Evolutionary conservation across 2,329 filamentous ascomycete genomes (phyloP), one percentile per base, ranked within the genome.

Genomic region (Colletotrichum tabaci): DNA sequence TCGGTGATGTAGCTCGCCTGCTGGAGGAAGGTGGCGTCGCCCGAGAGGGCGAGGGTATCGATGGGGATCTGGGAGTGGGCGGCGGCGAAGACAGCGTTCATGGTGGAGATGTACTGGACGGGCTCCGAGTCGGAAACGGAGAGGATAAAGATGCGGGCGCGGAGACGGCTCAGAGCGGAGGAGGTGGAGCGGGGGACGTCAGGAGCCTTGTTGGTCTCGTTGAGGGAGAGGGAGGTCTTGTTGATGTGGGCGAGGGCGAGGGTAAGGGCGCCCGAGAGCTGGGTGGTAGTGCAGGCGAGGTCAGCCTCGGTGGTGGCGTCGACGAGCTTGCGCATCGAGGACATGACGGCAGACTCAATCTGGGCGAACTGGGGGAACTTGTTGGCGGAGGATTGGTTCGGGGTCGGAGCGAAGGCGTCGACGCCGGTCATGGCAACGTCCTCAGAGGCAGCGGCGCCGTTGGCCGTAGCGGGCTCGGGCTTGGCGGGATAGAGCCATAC

Each of bases 11-110:
- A 90, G 79, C 85, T 86, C 16, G 96, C 96, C 83, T 99, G 96
- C 79, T 99, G 96, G 60, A 99, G 86, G 81, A 99, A 97, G 13
- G 97, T 95, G 0, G 96, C 94, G 76, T 94, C 90, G 26, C 94
- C 94, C 52, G 92, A 91, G 15, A 99, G 87, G 75, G 97, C 93
- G 72, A 97, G 89, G 44, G 98, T 96, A 81, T 99, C 96, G 77
- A 99, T 95, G 30, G 95, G 94, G 74, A 99, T 94, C 76, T 90
- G 90, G 66, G 95, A 89, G 74, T 96, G 92, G 78, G 97, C 94
- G 71, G 96, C 96, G 2, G 96, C 96, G 82, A 99, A 99, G 73
- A 98, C 97, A 77, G 93, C 90, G 84, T 99, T 99, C 96, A 99
- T 99, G 76, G 97, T 96, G 0, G 96, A 93, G 67, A 99, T 99